Percentiles rank a stretch among this genome's conserved stretches.
phyloP scores from a whole-genome alignment of 495 filamentous ascomycete species.

The Aspergillus bertholletiae region DNA sequence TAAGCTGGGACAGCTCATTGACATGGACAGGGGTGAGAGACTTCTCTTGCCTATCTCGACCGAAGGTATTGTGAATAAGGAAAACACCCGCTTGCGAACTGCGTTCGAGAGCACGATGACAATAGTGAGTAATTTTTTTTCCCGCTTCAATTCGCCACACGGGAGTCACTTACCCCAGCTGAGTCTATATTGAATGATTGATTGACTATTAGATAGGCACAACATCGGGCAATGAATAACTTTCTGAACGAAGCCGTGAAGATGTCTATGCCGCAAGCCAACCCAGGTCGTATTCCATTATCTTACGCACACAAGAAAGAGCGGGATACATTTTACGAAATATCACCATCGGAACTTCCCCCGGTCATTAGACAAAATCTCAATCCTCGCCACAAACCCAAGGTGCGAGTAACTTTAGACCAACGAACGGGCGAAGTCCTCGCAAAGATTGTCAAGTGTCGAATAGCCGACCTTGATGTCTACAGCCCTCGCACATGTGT shows the following conservation, averaged over 20 bases:
- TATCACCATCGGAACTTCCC: slow-evolving; percentile 58
- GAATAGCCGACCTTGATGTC: slow-evolving; percentile 79
- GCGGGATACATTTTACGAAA: slow-evolving; percentile 75
- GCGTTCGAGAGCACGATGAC: slow-evolving; percentile 83
- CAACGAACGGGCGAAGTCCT: slow-evolving; percentile 66
- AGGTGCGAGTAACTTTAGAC: slow-evolving; percentile 75
- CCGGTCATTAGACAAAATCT: slow-evolving; percentile 51
- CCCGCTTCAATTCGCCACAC: not conserved
- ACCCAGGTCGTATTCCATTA: slow-evolving; percentile 60
- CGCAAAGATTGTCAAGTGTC: slow-evolving; percentile 84
- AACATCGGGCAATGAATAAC: slow-evolving; percentile 74
- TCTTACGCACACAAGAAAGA: slow-evolving; percentile 78
- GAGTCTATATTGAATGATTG: not conserved
- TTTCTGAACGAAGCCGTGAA: slow-evolving; percentile 73
- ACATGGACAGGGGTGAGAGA: slow-evolving; percentile 64
- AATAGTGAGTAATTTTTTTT: slow-evolving; percentile 52
- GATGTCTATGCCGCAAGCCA: slow-evolving; percentile 31
- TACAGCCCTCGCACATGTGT: slow-evolving; percentile 67
- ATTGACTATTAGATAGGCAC: slow-evolving; percentile 47
- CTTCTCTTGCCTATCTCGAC: slow-evolving; percentile 59
- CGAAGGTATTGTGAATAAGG: slow-evolving; percentile 61
- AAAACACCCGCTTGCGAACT: slow-evolving; percentile 42
- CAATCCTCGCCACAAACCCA: slow-evolving; percentile 56
- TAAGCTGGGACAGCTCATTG: slow-evolving; percentile 78
- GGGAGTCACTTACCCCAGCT: not conserved